phyloP scores from a whole-genome alignment of 2,329 filamentous ascomycete genomes.

The Fusarium drepaniforme region DNA sequence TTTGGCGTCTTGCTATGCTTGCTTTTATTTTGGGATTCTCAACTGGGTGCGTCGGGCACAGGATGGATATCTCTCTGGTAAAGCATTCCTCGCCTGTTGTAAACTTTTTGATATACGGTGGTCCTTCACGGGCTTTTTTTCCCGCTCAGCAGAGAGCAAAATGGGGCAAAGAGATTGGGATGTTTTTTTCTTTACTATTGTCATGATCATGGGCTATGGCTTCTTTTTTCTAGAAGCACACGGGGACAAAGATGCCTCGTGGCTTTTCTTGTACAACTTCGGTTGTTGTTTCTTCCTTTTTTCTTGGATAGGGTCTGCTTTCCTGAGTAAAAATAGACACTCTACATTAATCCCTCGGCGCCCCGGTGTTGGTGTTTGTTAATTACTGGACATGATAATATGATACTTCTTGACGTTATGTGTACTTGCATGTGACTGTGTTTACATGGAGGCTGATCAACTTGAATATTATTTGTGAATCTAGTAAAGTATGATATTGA shows the following conservation, averaged over 20 bases:
- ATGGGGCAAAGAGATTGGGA: conserved; percentile 24
- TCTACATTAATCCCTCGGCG: conserved; percentile 18
- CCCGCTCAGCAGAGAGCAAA: conserved; percentile 16
- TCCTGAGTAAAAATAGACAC: conserved; percentile 34
- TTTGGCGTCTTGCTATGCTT: conserved; percentile 29
- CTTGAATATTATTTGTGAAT: not conserved
- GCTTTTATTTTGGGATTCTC: conserved; percentile 13
- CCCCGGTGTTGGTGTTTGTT: not conserved
- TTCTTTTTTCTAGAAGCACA: conserved; percentile 38
- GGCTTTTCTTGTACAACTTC: conserved; percentile 34
- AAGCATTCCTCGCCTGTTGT: conserved; percentile 27
- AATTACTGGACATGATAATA: not conserved
- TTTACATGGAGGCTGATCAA: not conserved
- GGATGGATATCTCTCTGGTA: conserved; percentile 16
- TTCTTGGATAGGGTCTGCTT: conserved; percentile 44
- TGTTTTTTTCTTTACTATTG: conserved; percentile 22
- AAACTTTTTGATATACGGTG: conserved; percentile 24
- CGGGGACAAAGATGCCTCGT: conserved; percentile 28
- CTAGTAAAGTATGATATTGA: not conserved
- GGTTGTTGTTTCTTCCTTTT: conserved; percentile 29
- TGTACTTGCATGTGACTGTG: not conserved
- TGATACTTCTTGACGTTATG: not conserved
- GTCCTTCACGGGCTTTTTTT: conserved; percentile 16
- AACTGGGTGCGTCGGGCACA: conserved; percentile 7
- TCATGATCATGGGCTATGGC: conserved; percentile 45